Evolutionary conservation across 805 yeast species (phyloP).

Genomic region (Priceomyces haplophilus): DNA sequence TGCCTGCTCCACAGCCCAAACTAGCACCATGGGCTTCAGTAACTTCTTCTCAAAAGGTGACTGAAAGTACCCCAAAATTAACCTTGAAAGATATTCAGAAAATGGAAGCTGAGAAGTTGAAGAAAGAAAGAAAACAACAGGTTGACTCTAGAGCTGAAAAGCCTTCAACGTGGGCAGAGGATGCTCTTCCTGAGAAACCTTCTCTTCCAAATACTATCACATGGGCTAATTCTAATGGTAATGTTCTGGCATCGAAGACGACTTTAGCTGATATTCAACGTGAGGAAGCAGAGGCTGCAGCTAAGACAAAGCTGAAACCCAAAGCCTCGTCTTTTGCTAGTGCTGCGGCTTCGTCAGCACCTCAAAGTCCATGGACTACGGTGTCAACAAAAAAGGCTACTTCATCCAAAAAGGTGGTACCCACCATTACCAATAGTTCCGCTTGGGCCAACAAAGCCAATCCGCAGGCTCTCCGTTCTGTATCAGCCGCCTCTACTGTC

Average conservation of each 20-base stretch:
- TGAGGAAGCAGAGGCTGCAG: slow-evolving; percentile 48
- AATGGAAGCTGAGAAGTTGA: slow-evolving; percentile 44
- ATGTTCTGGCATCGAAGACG: slow-evolving; percentile 36
- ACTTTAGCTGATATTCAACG: slow-evolving; percentile 60
- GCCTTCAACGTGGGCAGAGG: slow-evolving; percentile 21
- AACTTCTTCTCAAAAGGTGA: slow-evolving; percentile 5
- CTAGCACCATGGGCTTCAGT: slow-evolving; percentile 59
- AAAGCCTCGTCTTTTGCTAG: slow-evolving; percentile 31
- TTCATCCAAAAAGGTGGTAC: slow-evolving; percentile 18
- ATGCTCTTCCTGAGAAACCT: slow-evolving; percentile 20
- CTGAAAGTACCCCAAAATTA: slow-evolving; percentile 33
- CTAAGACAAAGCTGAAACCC: slow-evolving; percentile 18
- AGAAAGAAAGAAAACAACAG: slow-evolving; percentile 38
- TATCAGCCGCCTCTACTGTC: slow-evolving; percentile 31
- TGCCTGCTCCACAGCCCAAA: slow-evolving; percentile 14
- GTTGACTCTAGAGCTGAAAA: slow-evolving; percentile 27
- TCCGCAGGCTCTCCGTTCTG: slow-evolving; percentile 37
- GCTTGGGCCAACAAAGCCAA: slow-evolving; percentile 22
- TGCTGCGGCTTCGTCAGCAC: slow-evolving; percentile 30
- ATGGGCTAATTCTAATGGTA: slow-evolving; percentile 34
- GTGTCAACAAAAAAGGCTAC: slow-evolving; percentile 38
- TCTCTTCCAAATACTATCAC: slow-evolving; percentile 40
- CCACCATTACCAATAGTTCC: slow-evolving; percentile 15
- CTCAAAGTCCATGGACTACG: slow-evolving; percentile 43
- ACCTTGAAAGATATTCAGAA: slow-evolving; percentile 52